Evolutionary conservation across 768 basidiomycete genomes (phyloP).

Genomic region (Pulveroboletus sp.): DNA sequence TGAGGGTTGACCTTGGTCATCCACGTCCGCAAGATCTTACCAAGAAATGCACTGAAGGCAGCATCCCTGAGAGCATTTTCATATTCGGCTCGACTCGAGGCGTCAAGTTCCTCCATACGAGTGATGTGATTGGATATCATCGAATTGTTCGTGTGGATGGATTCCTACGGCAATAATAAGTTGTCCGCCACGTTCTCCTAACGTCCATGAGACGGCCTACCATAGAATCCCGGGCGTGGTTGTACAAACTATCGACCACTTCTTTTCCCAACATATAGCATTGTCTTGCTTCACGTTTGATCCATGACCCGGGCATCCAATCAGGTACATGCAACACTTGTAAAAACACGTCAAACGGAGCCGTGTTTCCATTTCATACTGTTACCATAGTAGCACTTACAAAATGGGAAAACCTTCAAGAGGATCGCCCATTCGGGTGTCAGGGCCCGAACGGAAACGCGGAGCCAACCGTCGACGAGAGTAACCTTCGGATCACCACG

Average conservation of each 20-base stretch:
- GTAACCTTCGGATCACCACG: too few species aligned
- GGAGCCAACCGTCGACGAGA: neutral
- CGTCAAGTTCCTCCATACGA: conserved; percentile 4
- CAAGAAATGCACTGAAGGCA: conserved; percentile 4
- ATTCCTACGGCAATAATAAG: neutral
- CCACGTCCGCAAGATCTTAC: too few species aligned
- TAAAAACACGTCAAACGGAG: too few species aligned
- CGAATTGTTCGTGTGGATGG: neutral
- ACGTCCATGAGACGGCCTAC: neutral
- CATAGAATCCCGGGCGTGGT: neutral
- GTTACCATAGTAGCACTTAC: conserved; percentile 10
- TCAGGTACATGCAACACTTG: conserved; percentile 11
- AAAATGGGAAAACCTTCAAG: conserved; percentile 10
- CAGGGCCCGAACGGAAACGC: neutral
- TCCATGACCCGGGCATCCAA: conserved; percentile 10
- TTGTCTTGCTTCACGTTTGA: conserved; percentile 1
- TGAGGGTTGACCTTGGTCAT: too few species aligned
- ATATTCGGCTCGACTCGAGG: neutral
- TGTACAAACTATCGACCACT: conserved; percentile 4
- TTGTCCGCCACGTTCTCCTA: too few species aligned
- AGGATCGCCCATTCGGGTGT: conserved; percentile 3
- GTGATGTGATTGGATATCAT: conserved; percentile 8
- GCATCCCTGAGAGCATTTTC: neutral
- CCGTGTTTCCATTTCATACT: too few species aligned
- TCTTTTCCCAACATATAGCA: neutral